Percentiles rank a stretch among this genome's conserved stretches.
Conservation (phyloP, 1,139 yeast species). For the Debaryomyces sp. region DNA sequence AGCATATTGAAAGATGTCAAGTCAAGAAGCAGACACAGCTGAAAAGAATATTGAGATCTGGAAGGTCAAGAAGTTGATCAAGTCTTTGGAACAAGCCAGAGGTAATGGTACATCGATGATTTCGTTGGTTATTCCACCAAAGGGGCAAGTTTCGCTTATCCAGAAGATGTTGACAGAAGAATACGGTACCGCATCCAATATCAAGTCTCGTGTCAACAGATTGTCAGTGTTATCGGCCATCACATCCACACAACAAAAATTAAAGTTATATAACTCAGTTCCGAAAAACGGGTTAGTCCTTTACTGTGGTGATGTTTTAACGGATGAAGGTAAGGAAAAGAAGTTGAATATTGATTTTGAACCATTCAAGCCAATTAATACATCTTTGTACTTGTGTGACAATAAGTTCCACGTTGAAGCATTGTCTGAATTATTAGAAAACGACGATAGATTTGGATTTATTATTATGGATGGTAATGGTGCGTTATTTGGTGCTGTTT, state of each 20-base stretch:
- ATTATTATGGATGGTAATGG: constrained; percentile 99
- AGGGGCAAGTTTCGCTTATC: constrained; percentile 84
- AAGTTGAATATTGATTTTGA: constrained; percentile 93
- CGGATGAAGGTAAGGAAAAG: constrained; percentile 96
- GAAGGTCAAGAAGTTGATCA: constrained; percentile 94
- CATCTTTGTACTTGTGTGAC: constrained; percentile 93
- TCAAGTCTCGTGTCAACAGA: constrained; percentile 95
- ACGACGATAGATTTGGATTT: constrained; percentile 95
- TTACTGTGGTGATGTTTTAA: constrained; percentile 97
- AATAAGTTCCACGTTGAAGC: constrained; percentile 98
- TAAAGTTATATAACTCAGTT: constrained; percentile 84
- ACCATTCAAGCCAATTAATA: constrained; percentile 97
- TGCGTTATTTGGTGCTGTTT: constrained; percentile 90
- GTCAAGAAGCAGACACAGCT: constrained; percentile 66
- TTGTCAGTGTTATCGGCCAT: constrained; percentile 93
- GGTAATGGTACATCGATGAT: constrained; percentile 99
- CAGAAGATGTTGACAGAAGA: constrained; percentile 96
- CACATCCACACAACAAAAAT: constrained; percentile 95
- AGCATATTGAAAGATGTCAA: constrained; percentile 15
- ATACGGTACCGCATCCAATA: constrained; percentile 97
- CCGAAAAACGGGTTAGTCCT: constrained; percentile 94
- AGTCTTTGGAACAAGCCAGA: constrained; percentile 84
- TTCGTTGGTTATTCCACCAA: constrained; percentile 92
- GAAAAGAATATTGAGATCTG: constrained; percentile 98
- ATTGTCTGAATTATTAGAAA: constrained; percentile 86